Base-by-base conservation (phyloP, 345 rosid species). In the Lepidium sativum region DNA sequence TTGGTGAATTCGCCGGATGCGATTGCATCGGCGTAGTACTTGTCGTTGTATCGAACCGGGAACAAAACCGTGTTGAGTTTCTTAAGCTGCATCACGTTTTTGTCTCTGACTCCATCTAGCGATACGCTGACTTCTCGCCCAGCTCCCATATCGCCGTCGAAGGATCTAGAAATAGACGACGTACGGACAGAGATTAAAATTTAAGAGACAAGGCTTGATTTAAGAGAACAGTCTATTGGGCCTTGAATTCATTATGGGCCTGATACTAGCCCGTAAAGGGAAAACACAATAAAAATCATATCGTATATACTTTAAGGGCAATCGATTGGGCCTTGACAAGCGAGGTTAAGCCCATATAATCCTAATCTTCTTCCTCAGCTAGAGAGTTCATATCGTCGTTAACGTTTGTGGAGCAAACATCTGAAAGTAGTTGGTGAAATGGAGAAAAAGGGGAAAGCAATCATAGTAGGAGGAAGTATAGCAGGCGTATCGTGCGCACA, bases 21-120 rank as follows among this genome's bases (percentile, higher is more conserved):
- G 59, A 88, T 86, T 54, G 97, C 91, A 70, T 94, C 95, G 20
- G 81, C 76, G 77, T 91, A 94, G 68, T 88, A 94, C 76, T 88
- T 94, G 42, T 91, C 95, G 77, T 85, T 91, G 81, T 94, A 91
- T 53, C 91, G 92, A 82, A 90, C 89, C 23, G 97, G 89, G 81
- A 94, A 94, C 77, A 94, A 79, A 48, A 81, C 95, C 20, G 85
- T 79, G 74, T 94, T 94, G 79, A 94, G 95, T 75, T 88, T 94
- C 92, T 82, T 88, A 9, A 91, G 89, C 84, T 86, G 97, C 99
- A 88, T 94, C 84, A 86, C 52, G 81, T 87, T 94, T 86, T 94
- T 94, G 86, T 94, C 97, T 61, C 97, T 84, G 65, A 94, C 95
- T 20, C 79, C 96, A 63, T 94, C 99, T 15, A 94, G 79, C 43